Evolutionary conservation across 805 yeast genomes (phyloP).

Genomic region (Kazachstania psychrophila): DNA sequence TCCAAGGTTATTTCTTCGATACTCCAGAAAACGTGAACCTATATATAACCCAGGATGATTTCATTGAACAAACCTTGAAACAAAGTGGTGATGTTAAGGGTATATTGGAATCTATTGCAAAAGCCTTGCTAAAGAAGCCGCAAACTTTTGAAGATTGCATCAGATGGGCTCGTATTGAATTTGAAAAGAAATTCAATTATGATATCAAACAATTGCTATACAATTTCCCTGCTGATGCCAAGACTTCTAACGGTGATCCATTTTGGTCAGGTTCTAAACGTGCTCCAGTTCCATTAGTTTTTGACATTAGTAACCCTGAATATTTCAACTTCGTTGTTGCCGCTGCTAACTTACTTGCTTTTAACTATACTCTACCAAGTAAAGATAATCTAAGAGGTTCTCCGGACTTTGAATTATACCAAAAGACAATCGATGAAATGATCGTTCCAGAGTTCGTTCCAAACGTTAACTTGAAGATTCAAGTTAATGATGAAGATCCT

Average conservation of each 20-base stretch:
- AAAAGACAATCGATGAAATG: conserved; percentile 42
- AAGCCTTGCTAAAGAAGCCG: conserved; percentile 73
- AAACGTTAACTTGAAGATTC: conserved; percentile 65
- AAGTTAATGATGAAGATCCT: conserved; percentile 78
- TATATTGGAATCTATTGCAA: conserved; percentile 69
- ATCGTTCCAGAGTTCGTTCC: conserved; percentile 64
- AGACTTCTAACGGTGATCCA: conserved; percentile 80
- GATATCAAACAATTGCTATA: conserved; percentile 84
- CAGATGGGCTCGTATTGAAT: conserved; percentile 87
- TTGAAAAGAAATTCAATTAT: conserved; percentile 73
- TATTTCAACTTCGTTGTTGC: conserved; percentile 79
- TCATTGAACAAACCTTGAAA: conserved; percentile 82
- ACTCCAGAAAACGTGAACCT: conserved; percentile 89
- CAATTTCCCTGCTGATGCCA: conserved; percentile 93
- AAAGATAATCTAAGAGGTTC: not conserved
- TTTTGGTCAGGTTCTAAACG: conserved; percentile 98
- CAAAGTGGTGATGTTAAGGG: conserved; percentile 89
- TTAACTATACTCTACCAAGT: conserved; percentile 60
- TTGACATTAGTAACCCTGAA: conserved; percentile 65
- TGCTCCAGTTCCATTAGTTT: conserved; percentile 79
- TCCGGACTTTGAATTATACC: conserved; percentile 32
- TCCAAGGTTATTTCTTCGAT: conserved; percentile 85
- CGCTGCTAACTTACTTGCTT: conserved; percentile 88
- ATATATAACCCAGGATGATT: conserved; percentile 84
- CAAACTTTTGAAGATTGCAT: conserved; percentile 87